Base-by-base conservation (phyloP, 176 grass and related monocot genomes). In the Otatea glauca region DNA sequence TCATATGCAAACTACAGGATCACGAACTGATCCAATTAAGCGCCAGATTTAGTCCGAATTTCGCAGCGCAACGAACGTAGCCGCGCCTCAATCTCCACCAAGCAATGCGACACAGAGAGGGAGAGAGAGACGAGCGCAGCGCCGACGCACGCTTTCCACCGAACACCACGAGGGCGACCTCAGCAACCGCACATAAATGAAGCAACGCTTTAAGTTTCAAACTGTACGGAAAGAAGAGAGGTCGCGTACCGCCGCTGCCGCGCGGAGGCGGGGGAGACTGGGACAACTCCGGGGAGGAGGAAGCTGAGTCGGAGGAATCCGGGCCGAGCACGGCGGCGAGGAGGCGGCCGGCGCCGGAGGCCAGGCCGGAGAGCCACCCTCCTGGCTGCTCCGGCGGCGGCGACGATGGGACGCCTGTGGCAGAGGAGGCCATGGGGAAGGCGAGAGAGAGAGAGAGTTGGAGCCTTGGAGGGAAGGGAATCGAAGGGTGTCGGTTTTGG, bases 321-420 rank as follows among this genome's bases (percentile, higher is more conserved):
- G 90, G 65, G 42, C 86, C 82, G 50, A 95, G 69, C 21, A 87
- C 76, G 2, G 88, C 82, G 59, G 86, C 79, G 55, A 95, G 80
- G 42, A 95, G 32, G 58, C 80, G 84, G 35, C 91, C 80, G 32
- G 88, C 86, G 58, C 93, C 88, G 37, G 64, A 79, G 13, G 89
- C 51, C 27, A 95, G 79, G 5, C 86, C 83, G 23, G 78, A 73
- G 42, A 95, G 4, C 93, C 93, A 95, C 4, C 88, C 47, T 25
- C 65, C n/a, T 3, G 65, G 70, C n/a, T 5, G 12, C 68, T 70
- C 41, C 39, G 20, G 34, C 65, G 32, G 77, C 35, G 77, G 56
- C 38, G 37, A 47, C 51, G 81, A 70, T 12, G 81, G 51, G 11
- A 32, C 68, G 67, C 44, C 77, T 39, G 61, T 49, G 17, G 24